Evolutionary conservation across 2,329 filamentous ascomycete genomes (phyloP).

Genomic region (Ceratocystis variospora): DNA sequence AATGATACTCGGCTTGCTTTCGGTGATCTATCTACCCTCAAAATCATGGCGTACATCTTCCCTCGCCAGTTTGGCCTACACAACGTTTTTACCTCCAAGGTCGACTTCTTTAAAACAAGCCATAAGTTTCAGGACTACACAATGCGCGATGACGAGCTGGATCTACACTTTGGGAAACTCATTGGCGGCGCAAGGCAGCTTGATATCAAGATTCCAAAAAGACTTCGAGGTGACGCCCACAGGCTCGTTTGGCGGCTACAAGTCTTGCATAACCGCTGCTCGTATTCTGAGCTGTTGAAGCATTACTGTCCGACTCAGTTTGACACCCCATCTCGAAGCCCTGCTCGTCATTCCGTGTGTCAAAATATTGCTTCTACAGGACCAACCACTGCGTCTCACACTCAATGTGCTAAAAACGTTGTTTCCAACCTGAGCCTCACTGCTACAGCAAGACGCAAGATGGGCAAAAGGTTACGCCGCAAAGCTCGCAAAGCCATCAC

Average conservation of each 20-base stretch:
- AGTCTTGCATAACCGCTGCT: slow-evolving; percentile 55
- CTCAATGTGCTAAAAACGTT: background rate
- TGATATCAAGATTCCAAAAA: slow-evolving; percentile 40
- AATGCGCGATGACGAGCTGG: slow-evolving; percentile 69
- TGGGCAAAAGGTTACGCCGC: background rate
- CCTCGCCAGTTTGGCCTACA: slow-evolving; percentile 79
- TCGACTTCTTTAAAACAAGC: slow-evolving; percentile 50
- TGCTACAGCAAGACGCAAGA: background rate
- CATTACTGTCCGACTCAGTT: slow-evolving; percentile 56
- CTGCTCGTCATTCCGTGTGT: background rate
- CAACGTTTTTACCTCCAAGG: slow-evolving; percentile 71
- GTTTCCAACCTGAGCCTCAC: background rate
- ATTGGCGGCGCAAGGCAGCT: slow-evolving; percentile 12
- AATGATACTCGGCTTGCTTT: background rate
- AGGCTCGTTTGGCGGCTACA: slow-evolving; percentile 55
- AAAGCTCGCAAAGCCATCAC: slow-evolving; percentile 4
- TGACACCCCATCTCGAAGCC: background rate
- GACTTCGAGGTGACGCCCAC: slow-evolving; percentile 49
- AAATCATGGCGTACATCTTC: slow-evolving; percentile 85
- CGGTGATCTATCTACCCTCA: slow-evolving; percentile 39
- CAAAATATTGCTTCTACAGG: background rate
- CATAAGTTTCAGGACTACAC: slow-evolving; percentile 77
- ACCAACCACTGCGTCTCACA: background rate
- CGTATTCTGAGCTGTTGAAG: slow-evolving; percentile 63
- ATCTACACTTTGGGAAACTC: slow-evolving; percentile 21